Evolutionary conservation across 2,329 filamentous ascomycete genomes (phyloP), one percentile per base, ranked within the genome.

Genomic region (Alternaria ventricosa): DNA sequence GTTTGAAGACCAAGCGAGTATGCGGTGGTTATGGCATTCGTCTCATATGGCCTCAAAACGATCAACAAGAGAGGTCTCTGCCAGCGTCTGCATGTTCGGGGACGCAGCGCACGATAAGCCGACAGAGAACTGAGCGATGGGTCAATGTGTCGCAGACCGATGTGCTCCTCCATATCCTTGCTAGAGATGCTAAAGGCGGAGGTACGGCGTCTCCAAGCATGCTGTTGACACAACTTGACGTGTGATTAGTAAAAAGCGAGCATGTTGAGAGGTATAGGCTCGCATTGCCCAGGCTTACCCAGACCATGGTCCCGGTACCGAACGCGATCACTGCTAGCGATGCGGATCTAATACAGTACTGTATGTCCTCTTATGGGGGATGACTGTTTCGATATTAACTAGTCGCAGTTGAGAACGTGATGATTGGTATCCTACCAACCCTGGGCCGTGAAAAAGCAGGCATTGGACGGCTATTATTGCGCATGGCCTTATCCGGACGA

Each of bases 11-110:
- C 10, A 66, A 61, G 44, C 63, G 63, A n/a, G 23, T 20, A 28
- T 70, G 67, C 18, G 57, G 60, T 18, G 65, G 67, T 11, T 68
- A 70, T 55, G 66, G 60, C 5, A 10, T 68, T 10, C 63, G 64
- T 18, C 66, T 70, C 18, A 58, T 47, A 1, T 70, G 68, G 68
- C 45, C 62, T 1, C 27, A 59, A 22, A 54, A 7, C 1, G 3
- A n/a, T n/a, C 18, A 36, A 13, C 28, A 36, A 9, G 20, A 50
- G 27, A 15, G 20, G 1, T n/a, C 5, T 4, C 49, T 23, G 13
- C 18, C 22, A 20, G 9, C 15, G 3, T 3, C 20, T 12, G 8
- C 18, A 23, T 6, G 30, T 13, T 12, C 2, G 6, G 8, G 33
- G 3, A 6, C 6, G 22, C 49, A n/a, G 18, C 20, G 15, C 13